A percentile compares a stretch with the other conserved stretches of the same genome.
Evolutionary conservation across 2,329 filamentous ascomycete genomes (phyloP).

Genomic region (Fusarium nisikadoi): DNA sequence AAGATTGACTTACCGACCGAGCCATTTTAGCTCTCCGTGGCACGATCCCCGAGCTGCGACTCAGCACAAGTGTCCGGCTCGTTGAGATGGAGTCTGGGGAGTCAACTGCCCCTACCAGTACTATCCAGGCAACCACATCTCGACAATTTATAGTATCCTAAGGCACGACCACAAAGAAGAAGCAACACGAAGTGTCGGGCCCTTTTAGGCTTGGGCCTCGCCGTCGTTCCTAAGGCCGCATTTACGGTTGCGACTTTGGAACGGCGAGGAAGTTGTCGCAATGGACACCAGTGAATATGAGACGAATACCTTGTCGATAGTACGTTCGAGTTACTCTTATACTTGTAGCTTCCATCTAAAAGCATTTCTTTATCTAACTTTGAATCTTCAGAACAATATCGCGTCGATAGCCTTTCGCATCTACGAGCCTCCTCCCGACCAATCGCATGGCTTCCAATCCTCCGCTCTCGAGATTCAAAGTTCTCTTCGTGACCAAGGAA

Average conservation of each 20-base stretch:
- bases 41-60: slow-evolving; percentile 38
- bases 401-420: slow-evolving; percentile 65
- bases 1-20: slow-evolving; percentile 5
- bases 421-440: slow-evolving; percentile 61
- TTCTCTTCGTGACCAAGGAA: slow-evolving; percentile 61
- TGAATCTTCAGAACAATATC: slow-evolving; percentile 62
- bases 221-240: slow-evolving; percentile 41
- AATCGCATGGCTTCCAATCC: slow-evolving; percentile 57
- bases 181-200: slow-evolving; percentile 8
- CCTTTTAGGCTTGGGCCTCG: slow-evolving; percentile 33
- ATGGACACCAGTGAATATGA: slow-evolving; percentile 73
- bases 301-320: slow-evolving; percentile 69
- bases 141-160: slow-evolving; percentile 23
- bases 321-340: slow-evolving; percentile 42
- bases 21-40: slow-evolving; percentile 31
- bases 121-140: slow-evolving; percentile 31
- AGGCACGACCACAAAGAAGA: slow-evolving; percentile 1
- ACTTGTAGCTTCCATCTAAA: not conserved
- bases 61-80: slow-evolving; percentile 40
- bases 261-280: slow-evolving; percentile 54
- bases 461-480: slow-evolving; percentile 63
- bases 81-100: slow-evolving; percentile 55
- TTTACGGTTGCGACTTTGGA: slow-evolving; percentile 43
- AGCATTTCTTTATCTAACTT: slow-evolving; percentile 21
- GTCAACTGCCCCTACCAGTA: slow-evolving; percentile 36